phyloP scores from a whole-genome alignment of 2,329 filamentous ascomycete species.

The Ophiostoma pallidulum region DNA sequence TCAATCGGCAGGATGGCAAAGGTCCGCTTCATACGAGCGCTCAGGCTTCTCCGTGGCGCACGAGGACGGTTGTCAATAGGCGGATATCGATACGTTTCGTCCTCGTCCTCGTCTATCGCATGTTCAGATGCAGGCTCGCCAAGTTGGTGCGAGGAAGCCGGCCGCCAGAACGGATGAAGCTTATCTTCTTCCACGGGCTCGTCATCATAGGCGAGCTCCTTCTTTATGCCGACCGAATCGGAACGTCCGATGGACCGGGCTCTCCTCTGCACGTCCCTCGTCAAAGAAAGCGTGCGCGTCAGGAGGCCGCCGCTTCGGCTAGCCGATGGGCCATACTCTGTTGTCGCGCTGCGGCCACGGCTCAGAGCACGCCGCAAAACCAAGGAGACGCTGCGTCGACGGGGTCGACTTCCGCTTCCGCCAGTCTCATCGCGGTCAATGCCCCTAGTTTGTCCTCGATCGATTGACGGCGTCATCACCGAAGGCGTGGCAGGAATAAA shows the following conservation, averaged over 20 bases:
- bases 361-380: slow-evolving; percentile 40
- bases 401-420: slow-evolving; percentile 24
- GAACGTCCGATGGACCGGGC: slow-evolving; percentile 3
- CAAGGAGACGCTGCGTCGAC: slow-evolving; percentile 37
- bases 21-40: slow-evolving; percentile 45
- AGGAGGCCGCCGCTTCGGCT: slow-evolving; percentile 35
- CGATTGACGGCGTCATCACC: slow-evolving; percentile 44
- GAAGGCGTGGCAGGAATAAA: slow-evolving; percentile 57
- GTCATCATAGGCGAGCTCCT: slow-evolving; percentile 28
- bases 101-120: slow-evolving; percentile 26
- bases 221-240: slow-evolving; percentile 17
- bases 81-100: slow-evolving; percentile 37
- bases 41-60: slow-evolving; percentile 39
- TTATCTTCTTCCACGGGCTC: slow-evolving; percentile 42
- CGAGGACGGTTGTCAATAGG: slow-evolving; percentile 38
- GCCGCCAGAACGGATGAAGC: slow-evolving; percentile 53
- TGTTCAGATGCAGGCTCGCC: slow-evolving; percentile 21
- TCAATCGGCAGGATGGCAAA: slow-evolving; percentile 51
- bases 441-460: slow-evolving; percentile 42
- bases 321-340: slow-evolving; percentile 32
- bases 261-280: slow-evolving; percentile 19
- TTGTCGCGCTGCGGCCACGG: slow-evolving; percentile 23
- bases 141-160: slow-evolving; percentile 34
- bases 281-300: slow-evolving; percentile 43
- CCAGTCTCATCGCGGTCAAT: slow-evolving; percentile 40